phyloP scores from a whole-genome alignment of 1,284 basidiomycete species.

The Leccinum angustisporum region DNA sequence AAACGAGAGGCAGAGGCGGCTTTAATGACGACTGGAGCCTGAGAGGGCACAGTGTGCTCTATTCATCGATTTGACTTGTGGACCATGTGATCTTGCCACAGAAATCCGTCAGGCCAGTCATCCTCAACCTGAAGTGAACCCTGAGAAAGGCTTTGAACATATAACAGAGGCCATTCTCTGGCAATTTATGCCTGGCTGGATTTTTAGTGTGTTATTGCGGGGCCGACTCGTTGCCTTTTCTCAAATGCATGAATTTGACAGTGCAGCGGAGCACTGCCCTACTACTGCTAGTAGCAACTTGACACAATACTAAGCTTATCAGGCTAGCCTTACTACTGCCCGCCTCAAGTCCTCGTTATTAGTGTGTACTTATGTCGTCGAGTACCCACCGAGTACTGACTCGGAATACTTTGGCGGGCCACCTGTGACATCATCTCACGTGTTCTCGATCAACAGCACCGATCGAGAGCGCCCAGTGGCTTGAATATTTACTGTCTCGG shows the following conservation, averaged over 20 bases:
- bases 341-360: not conserved
- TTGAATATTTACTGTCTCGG: conserved; percentile 1
- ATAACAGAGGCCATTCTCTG: not conserved
- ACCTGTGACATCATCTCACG: conserved; percentile 28
- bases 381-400: not conserved
- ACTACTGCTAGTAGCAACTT: not conserved
- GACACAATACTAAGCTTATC: not conserved
- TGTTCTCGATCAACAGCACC: conserved; percentile 18
- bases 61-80: not conserved
- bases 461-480: conserved; percentile 11
- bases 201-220: not conserved
- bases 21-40: not conserved
- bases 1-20: not conserved
- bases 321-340: not conserved
- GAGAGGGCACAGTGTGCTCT: not conserved
- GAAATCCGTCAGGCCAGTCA: not conserved
- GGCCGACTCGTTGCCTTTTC: not conserved
- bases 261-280: not conserved
- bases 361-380: not conserved
- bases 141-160: not conserved
- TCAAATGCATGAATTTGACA: not conserved
- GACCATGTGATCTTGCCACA: not conserved
- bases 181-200: not conserved
- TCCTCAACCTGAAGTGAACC: not conserved
- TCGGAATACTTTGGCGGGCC: not conserved